These are phyloP conservation scores for Chlorencoelia australis DNA, from an alignment of 2,329 filamentous ascomycete genomes.

Conservation along the genomic window DNA sequence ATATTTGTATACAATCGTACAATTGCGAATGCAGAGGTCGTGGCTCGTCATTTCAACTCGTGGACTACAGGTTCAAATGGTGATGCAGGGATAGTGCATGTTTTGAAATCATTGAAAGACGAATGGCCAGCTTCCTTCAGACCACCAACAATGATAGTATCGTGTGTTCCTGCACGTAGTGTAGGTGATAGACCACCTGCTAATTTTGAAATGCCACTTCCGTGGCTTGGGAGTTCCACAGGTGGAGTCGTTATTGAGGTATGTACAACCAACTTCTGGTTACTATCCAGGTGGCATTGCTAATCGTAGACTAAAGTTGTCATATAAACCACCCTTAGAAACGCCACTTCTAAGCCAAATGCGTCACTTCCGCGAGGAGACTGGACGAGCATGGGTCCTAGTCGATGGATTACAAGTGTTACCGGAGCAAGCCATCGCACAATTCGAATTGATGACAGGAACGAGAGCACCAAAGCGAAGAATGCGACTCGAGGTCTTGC, in stretches of 20 bases:
- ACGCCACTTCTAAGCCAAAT: conserved; percentile 64
- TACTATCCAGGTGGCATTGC: no score
- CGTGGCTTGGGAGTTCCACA: conserved; percentile 63
- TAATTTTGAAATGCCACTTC: conserved; percentile 56
- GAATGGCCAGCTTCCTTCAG: conserved; percentile 55
- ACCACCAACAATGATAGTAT: conserved; percentile 63
- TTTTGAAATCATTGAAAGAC: conserved; percentile 48
- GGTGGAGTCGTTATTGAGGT: conserved; percentile 65
- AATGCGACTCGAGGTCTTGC: conserved; percentile 43
- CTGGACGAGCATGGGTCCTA: conserved; percentile 58
- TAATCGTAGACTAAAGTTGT: no score
- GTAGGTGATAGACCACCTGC: conserved; percentile 54
- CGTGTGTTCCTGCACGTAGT: conserved; percentile 63
- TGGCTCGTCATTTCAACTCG: conserved; percentile 61
- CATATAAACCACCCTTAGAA: conserved; percentile 58
- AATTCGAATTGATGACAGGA: conserved; percentile 74
- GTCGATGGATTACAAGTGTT: conserved; percentile 68
- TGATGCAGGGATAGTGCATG: conserved; percentile 27
- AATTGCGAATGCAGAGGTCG: conserved; percentile 47
- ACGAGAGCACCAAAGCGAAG: conserved; percentile 57
- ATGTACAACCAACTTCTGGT: no score
- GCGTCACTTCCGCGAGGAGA: conserved; percentile 32
- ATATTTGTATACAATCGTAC: conserved; percentile 70
- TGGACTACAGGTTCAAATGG: conserved; percentile 23
- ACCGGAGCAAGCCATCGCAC: conserved; percentile 70